Evolutionary conservation across 306 rosid genomes (phyloP).

Genomic region (Styphnolobium japonicum): DNA sequence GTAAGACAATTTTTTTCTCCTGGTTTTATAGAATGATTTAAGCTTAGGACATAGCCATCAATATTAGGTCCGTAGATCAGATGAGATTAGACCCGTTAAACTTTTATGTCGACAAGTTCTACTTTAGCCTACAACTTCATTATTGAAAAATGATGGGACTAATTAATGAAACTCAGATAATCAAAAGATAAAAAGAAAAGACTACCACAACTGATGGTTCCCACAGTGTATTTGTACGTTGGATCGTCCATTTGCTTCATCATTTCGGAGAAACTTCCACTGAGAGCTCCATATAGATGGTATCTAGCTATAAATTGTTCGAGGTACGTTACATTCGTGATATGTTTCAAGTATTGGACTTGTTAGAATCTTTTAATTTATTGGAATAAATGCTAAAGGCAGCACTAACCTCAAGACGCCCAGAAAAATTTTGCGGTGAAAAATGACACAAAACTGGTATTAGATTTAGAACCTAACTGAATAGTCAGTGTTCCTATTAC

Average conservation of each 20-base stretch:
- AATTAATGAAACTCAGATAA: neutral
- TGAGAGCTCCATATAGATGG: neutral
- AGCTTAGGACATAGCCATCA: neutral
- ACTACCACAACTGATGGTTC: neutral
- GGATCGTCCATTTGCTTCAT: neutral
- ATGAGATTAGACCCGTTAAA: neutral
- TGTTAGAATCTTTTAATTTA: neutral
- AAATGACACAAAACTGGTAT: neutral
- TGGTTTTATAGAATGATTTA: too few species aligned
- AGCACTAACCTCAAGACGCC: neutral
- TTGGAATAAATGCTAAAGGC: neutral
- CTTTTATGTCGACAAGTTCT: neutral
- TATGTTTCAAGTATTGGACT: neutral
- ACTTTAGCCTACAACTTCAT: neutral
- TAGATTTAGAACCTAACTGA: neutral
- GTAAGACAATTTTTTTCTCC: neutral
- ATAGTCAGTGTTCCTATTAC: neutral
- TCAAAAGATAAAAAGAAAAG: neutral
- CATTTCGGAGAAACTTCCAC: constrained; percentile 12
- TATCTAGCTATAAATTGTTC: neutral
- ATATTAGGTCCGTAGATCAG: neutral
- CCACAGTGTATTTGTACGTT: neutral
- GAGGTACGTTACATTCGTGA: neutral
- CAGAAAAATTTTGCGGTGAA: neutral
- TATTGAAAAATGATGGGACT: neutral